Conservation (phyloP, 2,329 filamentous ascomycete species). For the Botrytis byssoidea region DNA sequence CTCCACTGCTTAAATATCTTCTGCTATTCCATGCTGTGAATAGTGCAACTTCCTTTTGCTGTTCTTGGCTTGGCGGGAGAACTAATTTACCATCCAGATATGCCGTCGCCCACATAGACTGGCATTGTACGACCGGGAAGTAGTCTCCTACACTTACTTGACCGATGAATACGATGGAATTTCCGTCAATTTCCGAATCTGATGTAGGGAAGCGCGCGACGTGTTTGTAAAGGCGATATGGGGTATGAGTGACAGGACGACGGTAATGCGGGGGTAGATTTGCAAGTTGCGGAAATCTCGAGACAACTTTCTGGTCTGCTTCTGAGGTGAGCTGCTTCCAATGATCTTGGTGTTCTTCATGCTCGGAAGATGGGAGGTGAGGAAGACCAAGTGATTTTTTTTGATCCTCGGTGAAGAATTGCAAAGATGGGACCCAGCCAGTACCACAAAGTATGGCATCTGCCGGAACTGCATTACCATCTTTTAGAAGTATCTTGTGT, state of each 20-base stretch:
- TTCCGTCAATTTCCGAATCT: rapidly evolving
- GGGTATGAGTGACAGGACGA: not conserved
- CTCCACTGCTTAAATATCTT: not conserved
- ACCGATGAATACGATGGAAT: not conserved
- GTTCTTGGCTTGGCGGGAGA: not conserved
- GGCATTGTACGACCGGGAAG: not conserved
- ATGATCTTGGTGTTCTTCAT: too few relatives aligned
- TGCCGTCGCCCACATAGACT: not conserved
- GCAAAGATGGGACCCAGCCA: not conserved
- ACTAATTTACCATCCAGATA: not conserved
- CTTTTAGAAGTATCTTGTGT: not conserved
- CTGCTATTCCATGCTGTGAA: not conserved
- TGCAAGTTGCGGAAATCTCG: not conserved
- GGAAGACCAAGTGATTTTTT: not conserved
- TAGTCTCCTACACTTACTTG: not conserved
- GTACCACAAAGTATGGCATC: not conserved
- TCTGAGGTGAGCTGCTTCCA: not conserved
- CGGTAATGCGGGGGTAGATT: not conserved
- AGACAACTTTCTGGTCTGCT: not conserved
- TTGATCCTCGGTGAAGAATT: not conserved
- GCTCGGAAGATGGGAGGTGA: not conserved
- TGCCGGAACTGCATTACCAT: not conserved
- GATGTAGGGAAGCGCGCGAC: not conserved
- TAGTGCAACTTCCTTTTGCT: not conserved
- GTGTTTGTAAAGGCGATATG: not conserved